These are phyloP conservation scores for Acacia pycnantha DNA, from an alignment of 331 rosid genomes.

Conservation along the genomic window DNA sequence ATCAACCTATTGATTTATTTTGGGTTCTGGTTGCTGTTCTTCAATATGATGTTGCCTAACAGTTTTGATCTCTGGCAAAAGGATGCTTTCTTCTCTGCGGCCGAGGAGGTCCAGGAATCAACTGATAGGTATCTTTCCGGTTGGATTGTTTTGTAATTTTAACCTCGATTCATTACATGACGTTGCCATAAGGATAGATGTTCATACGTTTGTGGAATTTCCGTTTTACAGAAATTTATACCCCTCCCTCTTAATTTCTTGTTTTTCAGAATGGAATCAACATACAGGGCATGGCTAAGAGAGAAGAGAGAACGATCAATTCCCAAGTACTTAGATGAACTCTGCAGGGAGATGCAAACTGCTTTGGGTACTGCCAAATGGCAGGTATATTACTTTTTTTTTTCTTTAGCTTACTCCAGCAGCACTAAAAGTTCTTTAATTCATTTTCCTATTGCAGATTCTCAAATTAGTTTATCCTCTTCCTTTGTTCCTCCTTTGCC, in stretches of 20 bases:
- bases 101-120: conserved; percentile 98
- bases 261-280: conserved; percentile 79
- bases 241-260: conserved; percentile 1
- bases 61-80: conserved; percentile 93
- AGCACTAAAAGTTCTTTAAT: neutral
- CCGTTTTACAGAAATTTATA: conserved; percentile 4
- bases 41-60: conserved; percentile 74
- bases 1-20: neutral
- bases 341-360: conserved; percentile 83
- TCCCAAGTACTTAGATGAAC: conserved; percentile 54
- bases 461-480: conserved; percentile 6
- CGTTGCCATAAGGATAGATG: conserved; percentile 9
- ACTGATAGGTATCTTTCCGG: conserved; percentile 74
- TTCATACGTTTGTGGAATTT: conserved; percentile 1
- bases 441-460: conserved; percentile 20
- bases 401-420: neutral
- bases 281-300: conserved; percentile 76
- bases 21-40: conserved; percentile 7
- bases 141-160: neutral
- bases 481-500: neutral
- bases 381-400: conserved; percentile 62
- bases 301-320: conserved; percentile 56
- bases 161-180: neutral
- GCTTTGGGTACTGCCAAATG: conserved; percentile 96
- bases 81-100: conserved; percentile 88